Evolutionary conservation across 331 rosid genomes (phyloP), one percentile per base, ranked within the genome.

Genomic region (Rosa hybrid): DNA sequence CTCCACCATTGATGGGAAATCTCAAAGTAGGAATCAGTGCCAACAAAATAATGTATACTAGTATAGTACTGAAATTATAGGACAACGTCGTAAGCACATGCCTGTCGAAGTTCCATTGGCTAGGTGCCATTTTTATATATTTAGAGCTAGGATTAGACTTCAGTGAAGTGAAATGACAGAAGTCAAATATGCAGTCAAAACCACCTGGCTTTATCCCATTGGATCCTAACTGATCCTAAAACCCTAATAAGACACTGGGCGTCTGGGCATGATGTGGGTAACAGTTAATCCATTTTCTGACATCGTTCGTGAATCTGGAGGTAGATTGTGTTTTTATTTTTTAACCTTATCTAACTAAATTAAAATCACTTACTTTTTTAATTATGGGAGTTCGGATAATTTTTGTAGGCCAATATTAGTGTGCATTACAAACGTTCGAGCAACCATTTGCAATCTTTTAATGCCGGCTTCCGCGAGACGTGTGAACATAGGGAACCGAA

Each of bases 1-100:
- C 11, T 76, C 81, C 77, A 68, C 84, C 77, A 76, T 54, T 4
- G 51, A 70, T 69, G 68, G 77, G 20, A 59, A 49, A 45, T 70
- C 46, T 12, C 9, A 71, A 77, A 38, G 73, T 56, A 62, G 38
- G 48, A 27, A 27, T 50, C 34, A 41, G 56, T 50, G 82, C 64
- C 71, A 77, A 41, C 69, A 30, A 53, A n/a, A 25, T 45, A 11
- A 45, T 45, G 39, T 8, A 11, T 45, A 45, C 12, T 45, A 63
- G 49, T 34, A 38, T 63, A 1, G 69, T 21, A 63, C 68, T 51
- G 18, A 42, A 18, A 41, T 11, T 30, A 27, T 0, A 45, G 20
- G 12, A 50, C 62, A 62, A 13, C 34, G 21, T n/a, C 73, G 20
- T 4, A 27, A 21, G 68, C 17, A 38, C 65, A 59, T 12, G 68